Evolutionary conservation across 306 rosid species (phyloP).

Genomic region (Senna siamea): DNA sequence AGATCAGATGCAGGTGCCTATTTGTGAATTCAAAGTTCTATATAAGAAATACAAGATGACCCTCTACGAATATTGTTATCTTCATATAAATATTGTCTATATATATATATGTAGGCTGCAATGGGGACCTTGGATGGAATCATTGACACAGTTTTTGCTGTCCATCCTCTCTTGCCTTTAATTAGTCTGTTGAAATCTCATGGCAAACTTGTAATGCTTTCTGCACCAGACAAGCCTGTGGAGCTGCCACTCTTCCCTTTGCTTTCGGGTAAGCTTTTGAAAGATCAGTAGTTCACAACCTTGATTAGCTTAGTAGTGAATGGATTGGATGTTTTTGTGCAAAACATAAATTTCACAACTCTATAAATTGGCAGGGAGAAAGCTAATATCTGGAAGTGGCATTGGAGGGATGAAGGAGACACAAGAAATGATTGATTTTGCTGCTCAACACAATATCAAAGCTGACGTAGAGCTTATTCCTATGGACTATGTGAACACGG

Average conservation of each 20-base stretch:
- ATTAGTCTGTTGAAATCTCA: slow-evolving; percentile 8
- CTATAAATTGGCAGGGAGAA: slow-evolving; percentile 42
- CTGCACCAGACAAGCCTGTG: slow-evolving; percentile 43
- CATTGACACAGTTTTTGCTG: slow-evolving; percentile 25
- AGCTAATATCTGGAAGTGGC: slow-evolving; percentile 21
- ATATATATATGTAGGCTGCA: not conserved
- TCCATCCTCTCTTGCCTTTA: not conserved
- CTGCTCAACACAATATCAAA: slow-evolving; percentile 34
- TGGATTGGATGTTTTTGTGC: no score
- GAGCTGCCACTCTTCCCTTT: slow-evolving; percentile 43
- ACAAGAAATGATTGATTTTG: slow-evolving; percentile 42
- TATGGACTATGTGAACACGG: slow-evolving; percentile 38
- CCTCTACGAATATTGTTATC: no score
- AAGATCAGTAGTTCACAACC: no score
- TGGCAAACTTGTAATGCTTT: slow-evolving; percentile 47
- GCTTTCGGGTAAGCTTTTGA: not conserved
- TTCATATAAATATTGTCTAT: not conserved
- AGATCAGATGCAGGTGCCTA: slow-evolving; percentile 23
- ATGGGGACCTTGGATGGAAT: slow-evolving; percentile 48
- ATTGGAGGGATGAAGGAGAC: slow-evolving; percentile 32
- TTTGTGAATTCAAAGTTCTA: not conserved
- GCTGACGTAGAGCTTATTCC: slow-evolving; percentile 36
- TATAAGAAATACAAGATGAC: no score
- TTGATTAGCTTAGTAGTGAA: no score
- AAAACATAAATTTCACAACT: no score